Base-by-base conservation (phyloP, 2,329 filamentous ascomycete species). In the Tolypocladium cylindrosporum region DNA sequence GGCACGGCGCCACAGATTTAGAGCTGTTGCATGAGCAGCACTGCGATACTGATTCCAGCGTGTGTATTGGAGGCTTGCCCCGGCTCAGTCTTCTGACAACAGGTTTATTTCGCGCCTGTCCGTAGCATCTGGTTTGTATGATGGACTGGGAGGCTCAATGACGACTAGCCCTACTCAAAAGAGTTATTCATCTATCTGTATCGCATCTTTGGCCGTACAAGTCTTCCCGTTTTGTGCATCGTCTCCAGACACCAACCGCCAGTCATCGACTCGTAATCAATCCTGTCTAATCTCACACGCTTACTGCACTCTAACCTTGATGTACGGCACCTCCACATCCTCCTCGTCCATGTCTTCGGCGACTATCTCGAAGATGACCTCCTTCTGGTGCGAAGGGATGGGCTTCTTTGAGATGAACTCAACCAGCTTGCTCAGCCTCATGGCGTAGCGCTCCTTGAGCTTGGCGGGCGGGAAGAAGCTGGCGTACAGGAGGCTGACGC, bases 261-360 rank as follows among this genome's bases (percentile, higher is more conserved):
- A 21, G 14, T 55, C 57, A 39, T 60, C 55, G 59, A 60, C 57
- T 58, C 58, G 56, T 60, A 16, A 56, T 56, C 57, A 37, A 52
- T 50, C 43, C 55, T 50, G 50, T 60, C 43, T 58, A 37, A 14
- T 34, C 24, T 56, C 45, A 54, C 27, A 37, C 4, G n/a, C n/a
- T 65, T 56, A 72, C 55, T 66, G 66, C 57, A 91, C 76, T 77
- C 87, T 93, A 63, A 96, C 85, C 85, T 93, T 96, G 68, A 97
- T 90, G 72, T 96, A 97, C 4, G 94, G 94, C 64, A 97, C 89
- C 75, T 99, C 94, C 1, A 97, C 93, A 71, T 99, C 94, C 75
- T 97, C 91, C 62, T 89, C 93, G 4, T 85, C 87, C 68, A 84
- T 77, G 69, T 97, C 94, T 71, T 97, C 93, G 0, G 89, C 90